phyloP scores from a whole-genome alignment of 1,139 yeast species.

The Waltiozyma sp. region DNA sequence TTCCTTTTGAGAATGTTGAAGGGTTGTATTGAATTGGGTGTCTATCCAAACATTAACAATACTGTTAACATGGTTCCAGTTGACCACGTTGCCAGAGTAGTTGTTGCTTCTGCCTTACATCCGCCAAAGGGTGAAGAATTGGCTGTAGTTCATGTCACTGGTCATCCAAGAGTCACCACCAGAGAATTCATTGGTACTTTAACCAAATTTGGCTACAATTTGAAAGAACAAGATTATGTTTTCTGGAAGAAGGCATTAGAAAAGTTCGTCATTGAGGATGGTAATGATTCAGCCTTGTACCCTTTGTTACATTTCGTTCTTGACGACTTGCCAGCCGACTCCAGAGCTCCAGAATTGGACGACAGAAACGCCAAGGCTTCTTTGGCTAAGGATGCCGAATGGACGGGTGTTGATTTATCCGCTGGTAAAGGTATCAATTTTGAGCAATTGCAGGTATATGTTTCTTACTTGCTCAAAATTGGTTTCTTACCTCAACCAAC shows the following conservation, averaged over 20 bases:
- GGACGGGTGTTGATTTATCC: constrained; percentile 58
- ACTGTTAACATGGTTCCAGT: constrained; percentile 96
- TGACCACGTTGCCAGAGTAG: constrained; percentile 92
- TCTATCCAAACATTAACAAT: constrained; percentile 75
- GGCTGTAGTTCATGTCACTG: constrained; percentile 90
- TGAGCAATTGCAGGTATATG: constrained; percentile 60
- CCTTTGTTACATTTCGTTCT: constrained; percentile 91
- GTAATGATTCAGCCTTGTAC: constrained; percentile 76
- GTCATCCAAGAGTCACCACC: constrained; percentile 84
- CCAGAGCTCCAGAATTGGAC: constrained; percentile 92
- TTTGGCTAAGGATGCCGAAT: constrained; percentile 44
- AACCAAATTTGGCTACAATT: constrained; percentile 59
- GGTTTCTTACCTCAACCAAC: constrained; percentile 68
- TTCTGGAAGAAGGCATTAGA: constrained; percentile 75
- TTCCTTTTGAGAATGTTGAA: constrained; percentile 88
- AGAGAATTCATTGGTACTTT: constrained; percentile 62
- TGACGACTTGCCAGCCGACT: constrained; percentile 80
- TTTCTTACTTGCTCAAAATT: constrained; percentile 66
- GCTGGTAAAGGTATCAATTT: constrained; percentile 63
- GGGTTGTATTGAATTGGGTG: constrained; percentile 84
- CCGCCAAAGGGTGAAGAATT: constrained; percentile 48
- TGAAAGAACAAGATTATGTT: constrained; percentile 53
- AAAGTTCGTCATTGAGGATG: constrained; percentile 56
- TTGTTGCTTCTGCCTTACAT: constrained; percentile 69
- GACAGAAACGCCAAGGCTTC: constrained; percentile 67